Evolutionary conservation across 2,329 filamentous ascomycete genomes (phyloP).

Genomic region (Esteya vermicola): DNA sequence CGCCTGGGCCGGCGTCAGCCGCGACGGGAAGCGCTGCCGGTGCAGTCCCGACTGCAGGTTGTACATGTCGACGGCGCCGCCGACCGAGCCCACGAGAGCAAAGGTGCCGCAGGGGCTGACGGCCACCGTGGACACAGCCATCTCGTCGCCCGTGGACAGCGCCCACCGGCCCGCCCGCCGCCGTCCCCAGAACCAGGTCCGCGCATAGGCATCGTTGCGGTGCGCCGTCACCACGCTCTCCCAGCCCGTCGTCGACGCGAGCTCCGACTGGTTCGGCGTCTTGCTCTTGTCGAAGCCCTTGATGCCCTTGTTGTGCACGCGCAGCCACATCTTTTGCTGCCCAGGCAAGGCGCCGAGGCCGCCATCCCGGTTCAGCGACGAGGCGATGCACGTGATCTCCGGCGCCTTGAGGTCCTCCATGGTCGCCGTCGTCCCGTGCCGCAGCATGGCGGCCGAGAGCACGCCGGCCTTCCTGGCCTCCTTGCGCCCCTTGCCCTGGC

Average conservation of each 20-base stretch:
- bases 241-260: conserved; percentile 76
- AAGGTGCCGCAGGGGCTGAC: conserved; percentile 91
- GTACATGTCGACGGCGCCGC: conserved; percentile 82
- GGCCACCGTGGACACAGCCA: conserved; percentile 73
- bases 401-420: conserved; percentile 74
- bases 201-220: conserved; percentile 65
- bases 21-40: conserved; percentile 74
- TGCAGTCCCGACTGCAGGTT: conserved; percentile 89
- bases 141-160: conserved; percentile 70
- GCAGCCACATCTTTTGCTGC: conserved; percentile 71
- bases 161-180: conserved; percentile 89
- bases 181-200: conserved; percentile 97
- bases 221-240: conserved; percentile 94
- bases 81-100: conserved; percentile 72
- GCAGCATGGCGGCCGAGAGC: conserved; percentile 39
- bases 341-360: conserved; percentile 77
- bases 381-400: conserved; percentile 82
- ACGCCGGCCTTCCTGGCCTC: conserved; percentile 83
- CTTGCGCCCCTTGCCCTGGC: conserved; percentile 76
- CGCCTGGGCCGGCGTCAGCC: conserved; percentile 62
- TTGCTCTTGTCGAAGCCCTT: no score
- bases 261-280: no score
- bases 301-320: no score
- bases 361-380: conserved; percentile 84
- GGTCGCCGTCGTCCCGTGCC: conserved; percentile 46